Evolutionary conservation across 2,329 filamentous ascomycete genomes (phyloP).

Genomic region (Ilyonectria sp.): DNA sequence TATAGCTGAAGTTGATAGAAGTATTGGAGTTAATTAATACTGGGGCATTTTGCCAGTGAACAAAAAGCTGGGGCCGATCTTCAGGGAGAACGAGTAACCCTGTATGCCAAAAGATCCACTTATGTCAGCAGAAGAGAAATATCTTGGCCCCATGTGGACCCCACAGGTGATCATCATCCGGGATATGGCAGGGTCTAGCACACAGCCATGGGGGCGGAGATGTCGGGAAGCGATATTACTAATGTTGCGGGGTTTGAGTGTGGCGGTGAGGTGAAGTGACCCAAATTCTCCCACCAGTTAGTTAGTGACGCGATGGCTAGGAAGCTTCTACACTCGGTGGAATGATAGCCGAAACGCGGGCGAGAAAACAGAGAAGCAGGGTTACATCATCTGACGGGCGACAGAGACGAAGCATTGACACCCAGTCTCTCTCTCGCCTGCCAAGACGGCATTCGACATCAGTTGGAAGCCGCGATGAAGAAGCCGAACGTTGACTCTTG

Average conservation of each 20-base stretch:
- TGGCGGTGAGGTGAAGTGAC: neutral
- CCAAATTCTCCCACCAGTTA: too few species aligned
- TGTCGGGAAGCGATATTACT: neutral
- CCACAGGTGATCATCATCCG: neutral
- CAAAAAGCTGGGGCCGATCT: neutral
- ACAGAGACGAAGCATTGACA: too few species aligned
- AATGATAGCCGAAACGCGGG: too few species aligned
- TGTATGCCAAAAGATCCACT: neutral
- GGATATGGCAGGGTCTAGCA: neutral
- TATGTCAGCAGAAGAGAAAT: neutral
- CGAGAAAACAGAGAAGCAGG: too few species aligned
- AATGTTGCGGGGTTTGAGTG: neutral
- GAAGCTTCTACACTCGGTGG: too few species aligned
- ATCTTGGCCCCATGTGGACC: neutral
- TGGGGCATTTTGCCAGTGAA: neutral
- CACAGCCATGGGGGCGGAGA: neutral
- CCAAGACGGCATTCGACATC: too few species aligned
- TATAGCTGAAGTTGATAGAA: neutral
- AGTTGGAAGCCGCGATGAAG: too few species aligned
- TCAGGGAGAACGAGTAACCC: neutral
- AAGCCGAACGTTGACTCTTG: too few species aligned
- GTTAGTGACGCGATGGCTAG: too few species aligned
- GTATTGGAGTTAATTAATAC: neutral
- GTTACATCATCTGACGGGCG: too few species aligned
- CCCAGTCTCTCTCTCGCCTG: too few species aligned